Evolutionary conservation across 208 protist genomes (phyloP).

Genomic region (Crithidia mellificae): DNA sequence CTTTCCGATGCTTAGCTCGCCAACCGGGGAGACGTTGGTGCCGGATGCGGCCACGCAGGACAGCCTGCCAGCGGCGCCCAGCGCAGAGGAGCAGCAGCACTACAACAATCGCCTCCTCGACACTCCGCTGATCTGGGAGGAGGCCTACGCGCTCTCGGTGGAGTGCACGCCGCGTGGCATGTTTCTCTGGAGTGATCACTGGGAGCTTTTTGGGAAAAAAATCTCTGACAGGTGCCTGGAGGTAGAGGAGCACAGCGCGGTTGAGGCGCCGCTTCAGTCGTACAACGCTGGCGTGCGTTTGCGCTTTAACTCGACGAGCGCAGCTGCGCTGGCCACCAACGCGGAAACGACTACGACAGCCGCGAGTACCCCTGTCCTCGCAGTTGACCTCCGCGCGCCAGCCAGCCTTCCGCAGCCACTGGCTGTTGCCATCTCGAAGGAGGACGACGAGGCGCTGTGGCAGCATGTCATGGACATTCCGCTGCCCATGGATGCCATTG

Average conservation of each 20-base stretch:
- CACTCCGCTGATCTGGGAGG: slow-evolving; percentile 84
- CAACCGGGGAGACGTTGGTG: slow-evolving; percentile 13
- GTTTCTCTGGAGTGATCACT: slow-evolving; percentile 80
- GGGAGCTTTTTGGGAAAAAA: slow-evolving; percentile 48
- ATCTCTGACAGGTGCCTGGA: slow-evolving; percentile 28
- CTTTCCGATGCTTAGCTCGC: slow-evolving; percentile 36
- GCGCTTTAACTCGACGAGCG: slow-evolving; percentile 1
- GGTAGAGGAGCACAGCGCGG: background rate
- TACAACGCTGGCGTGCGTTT: slow-evolving; percentile 7
- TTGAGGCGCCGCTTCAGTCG: background rate
- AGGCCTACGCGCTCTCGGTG: slow-evolving; percentile 65
- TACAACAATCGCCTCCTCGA: slow-evolving; percentile 69
- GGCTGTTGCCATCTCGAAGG: background rate
- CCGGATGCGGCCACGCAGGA: slow-evolving; percentile 20
- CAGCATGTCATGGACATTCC: slow-evolving; percentile 29
- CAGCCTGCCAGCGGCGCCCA: slow-evolving; percentile 19
- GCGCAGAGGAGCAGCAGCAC: slow-evolving; percentile 42
- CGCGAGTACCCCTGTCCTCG: background rate
- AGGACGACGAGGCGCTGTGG: slow-evolving; percentile 22
- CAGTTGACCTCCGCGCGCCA: slow-evolving; percentile 2
- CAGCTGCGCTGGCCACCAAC: background rate
- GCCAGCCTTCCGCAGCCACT: background rate
- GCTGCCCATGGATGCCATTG: slow-evolving; percentile 23
- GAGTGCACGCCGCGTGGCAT: slow-evolving; percentile 58
- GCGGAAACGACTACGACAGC: background rate